Conservation (phyloP, 73 alveolate species). For the Breviolum minutum region DNA sequence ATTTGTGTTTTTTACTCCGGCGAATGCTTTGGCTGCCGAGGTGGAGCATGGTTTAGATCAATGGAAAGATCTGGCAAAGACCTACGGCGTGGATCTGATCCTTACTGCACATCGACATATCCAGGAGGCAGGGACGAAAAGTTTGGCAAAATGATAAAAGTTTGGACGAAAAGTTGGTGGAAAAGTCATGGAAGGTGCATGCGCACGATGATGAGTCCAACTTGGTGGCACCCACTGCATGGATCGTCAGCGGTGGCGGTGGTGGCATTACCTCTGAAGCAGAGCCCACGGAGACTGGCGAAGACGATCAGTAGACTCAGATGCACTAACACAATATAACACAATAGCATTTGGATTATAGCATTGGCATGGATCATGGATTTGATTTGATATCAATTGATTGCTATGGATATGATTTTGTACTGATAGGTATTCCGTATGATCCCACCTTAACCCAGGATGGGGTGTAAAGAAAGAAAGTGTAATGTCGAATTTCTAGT, state of each 20-base stretch:
- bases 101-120: constrained; percentile 77
- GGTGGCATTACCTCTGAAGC: constrained; percentile 82
- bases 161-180: background rate
- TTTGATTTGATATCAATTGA: background rate
- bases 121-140: constrained; percentile 26
- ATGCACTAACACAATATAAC: background rate
- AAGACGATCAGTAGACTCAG: constrained; percentile 57
- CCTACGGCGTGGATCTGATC: constrained; percentile 65
- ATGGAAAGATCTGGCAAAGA: constrained; percentile 42
- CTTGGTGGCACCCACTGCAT: constrained; percentile 56
- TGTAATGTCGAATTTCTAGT: too few relatives aligned
- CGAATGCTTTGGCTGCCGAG: background rate
- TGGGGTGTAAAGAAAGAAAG: background rate
- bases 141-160: too few relatives aligned
- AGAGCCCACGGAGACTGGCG: constrained; percentile 58
- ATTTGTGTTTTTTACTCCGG: too few relatives aligned
- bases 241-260: constrained; percentile 78
- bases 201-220: constrained; percentile 51
- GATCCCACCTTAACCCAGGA: background rate
- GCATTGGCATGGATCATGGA: background rate
- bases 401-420: background rate
- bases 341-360: too few relatives aligned
- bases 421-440: background rate
- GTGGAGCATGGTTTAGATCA: constrained; percentile 81
- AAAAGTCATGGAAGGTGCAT: constrained; percentile 56